These are phyloP conservation scores for Panicum hallii DNA, from an alignment of 202 grass and related monocot genomes.

Conservation along the genomic window DNA sequence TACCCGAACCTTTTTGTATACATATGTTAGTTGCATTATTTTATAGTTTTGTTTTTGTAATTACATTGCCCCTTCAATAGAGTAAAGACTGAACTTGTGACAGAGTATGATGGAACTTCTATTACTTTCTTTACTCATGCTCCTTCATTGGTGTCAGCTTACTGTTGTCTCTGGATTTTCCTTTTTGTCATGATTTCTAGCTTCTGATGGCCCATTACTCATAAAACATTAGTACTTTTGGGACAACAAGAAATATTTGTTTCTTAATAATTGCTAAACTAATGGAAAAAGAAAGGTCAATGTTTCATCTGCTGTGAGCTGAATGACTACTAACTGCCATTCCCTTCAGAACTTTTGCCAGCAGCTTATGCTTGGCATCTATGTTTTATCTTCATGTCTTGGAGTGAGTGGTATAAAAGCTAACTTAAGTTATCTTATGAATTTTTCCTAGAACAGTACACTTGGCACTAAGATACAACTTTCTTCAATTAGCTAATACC, in stretches of 20 bases:
- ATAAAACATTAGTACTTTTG: neutral
- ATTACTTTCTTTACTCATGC: neutral
- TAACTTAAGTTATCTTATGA: neutral
- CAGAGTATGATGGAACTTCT: neutral
- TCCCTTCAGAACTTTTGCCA: neutral
- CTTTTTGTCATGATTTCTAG: neutral
- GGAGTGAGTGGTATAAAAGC: neutral
- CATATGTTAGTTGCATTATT: neutral
- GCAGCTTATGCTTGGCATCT: neutral
- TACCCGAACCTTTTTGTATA: neutral
- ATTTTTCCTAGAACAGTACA: neutral
- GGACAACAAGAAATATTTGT: neutral
- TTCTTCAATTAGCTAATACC: neutral
- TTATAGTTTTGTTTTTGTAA: slow-evolving; percentile 14
- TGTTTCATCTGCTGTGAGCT: neutral
- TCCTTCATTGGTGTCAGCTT: neutral
- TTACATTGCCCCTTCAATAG: slow-evolving; percentile 6
- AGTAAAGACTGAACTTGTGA: neutral
- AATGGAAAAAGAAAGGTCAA: slow-evolving; percentile 24
- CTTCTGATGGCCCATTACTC: neutral
- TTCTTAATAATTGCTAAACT: neutral
- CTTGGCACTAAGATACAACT: neutral
- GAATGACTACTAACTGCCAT: neutral
- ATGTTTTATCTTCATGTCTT: neutral
- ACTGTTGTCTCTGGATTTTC: neutral